These are phyloP conservation scores for Colletotrichum tropicicola DNA, from an alignment of 2,329 filamentous ascomycete species.

Conservation along the genomic window DNA sequence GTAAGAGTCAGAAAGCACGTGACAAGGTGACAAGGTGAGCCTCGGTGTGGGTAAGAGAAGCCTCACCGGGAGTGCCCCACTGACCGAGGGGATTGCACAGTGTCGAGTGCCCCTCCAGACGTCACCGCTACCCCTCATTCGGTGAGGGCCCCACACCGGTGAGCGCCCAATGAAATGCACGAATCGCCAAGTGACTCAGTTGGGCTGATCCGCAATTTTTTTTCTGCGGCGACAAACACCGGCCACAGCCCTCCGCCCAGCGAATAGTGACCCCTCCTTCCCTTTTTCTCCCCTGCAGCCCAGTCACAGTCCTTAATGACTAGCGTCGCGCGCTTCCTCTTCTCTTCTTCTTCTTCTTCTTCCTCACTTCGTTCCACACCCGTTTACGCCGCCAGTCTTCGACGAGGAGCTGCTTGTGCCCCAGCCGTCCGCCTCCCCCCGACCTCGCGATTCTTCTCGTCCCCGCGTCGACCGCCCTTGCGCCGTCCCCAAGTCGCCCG, in stretches of 20 bases:
- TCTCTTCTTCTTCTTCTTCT: slow-evolving; percentile 15
- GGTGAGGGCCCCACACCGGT: neutral
- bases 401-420: slow-evolving; percentile 12
- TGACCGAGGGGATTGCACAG: neutral
- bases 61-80: neutral
- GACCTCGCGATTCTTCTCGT: slow-evolving; percentile 7
- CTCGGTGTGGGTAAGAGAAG: neutral
- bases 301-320: slow-evolving; percentile 25
- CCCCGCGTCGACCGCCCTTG: slow-evolving; percentile 3
- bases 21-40: neutral
- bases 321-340: slow-evolving; percentile 25
- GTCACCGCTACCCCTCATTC: slow-evolving; percentile 14
- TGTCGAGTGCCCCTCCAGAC: neutral
- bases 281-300: neutral
- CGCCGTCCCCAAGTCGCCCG: neutral
- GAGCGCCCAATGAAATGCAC: neutral
- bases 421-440: neutral
- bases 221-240: slow-evolving; percentile 18
- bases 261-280: slow-evolving; percentile 24
- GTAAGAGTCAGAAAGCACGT: neutral
- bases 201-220: slow-evolving; percentile 19
- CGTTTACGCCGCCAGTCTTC: slow-evolving; percentile 9
- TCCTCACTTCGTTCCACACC: slow-evolving; percentile 8
- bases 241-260: slow-evolving; percentile 1
- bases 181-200: slow-evolving; percentile 19